Percentiles rank a stretch among this genome's conserved stretches.
These are phyloP conservation scores for Fagus sylvatica DNA, from an alignment of 306 rosid species.

Conservation along the genomic window DNA sequence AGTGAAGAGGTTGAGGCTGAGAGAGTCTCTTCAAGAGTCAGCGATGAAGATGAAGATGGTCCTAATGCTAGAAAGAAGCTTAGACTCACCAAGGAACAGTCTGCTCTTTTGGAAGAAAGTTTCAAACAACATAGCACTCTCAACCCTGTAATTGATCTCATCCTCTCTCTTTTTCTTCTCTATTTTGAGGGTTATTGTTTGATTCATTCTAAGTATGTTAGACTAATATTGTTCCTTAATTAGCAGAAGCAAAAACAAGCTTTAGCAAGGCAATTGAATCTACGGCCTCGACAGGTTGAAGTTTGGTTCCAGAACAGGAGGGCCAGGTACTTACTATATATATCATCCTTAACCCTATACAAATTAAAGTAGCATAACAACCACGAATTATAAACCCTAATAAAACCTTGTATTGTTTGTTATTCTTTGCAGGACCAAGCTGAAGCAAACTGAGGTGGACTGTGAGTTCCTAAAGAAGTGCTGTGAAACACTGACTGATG, in stretches of 20 bases:
- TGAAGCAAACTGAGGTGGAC: conserved; percentile 94
- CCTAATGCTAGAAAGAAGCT: conserved; percentile 86
- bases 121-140: conserved; percentile 96
- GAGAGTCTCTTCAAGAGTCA: conserved; percentile 63
- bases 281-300: conserved; percentile 90
- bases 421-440: conserved; percentile 65
- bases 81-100: conserved; percentile 84
- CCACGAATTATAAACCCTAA: no score
- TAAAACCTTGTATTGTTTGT: neutral
- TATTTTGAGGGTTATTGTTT: neutral
- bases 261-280: conserved; percentile 73
- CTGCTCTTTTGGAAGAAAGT: conserved; percentile 86
- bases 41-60: conserved; percentile 95
- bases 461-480: conserved; percentile 92
- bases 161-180: neutral
- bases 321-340: conserved; percentile 61
- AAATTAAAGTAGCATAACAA: neutral
- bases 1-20: conserved; percentile 67
- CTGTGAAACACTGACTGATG: conserved; percentile 85
- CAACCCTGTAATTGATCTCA: conserved; percentile 67
- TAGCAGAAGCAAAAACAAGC: conserved; percentile 92
- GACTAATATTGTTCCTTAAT: conserved; percentile 8
- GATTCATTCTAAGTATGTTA: neutral
- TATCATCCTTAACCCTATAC: neutral
- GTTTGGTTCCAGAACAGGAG: conserved; percentile 99